These are phyloP conservation scores for Ganoderma resinaceum DNA, from an alignment of 1,284 basidiomycete genomes.

Conservation along the genomic window DNA sequence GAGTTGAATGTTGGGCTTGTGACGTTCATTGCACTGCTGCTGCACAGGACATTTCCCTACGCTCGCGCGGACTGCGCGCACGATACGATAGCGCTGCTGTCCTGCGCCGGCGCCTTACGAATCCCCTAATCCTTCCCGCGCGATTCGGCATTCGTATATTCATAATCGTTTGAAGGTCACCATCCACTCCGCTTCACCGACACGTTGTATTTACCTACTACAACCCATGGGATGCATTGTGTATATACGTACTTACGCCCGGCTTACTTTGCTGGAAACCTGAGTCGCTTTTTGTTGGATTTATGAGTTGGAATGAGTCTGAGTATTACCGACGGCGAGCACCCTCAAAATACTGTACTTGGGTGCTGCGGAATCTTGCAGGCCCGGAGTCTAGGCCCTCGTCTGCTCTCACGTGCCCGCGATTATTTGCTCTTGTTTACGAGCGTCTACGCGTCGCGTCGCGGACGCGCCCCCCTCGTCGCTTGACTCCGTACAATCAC, in stretches of 20 bases:
- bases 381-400: not conserved
- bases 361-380: no score
- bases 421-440: constrained; percentile 24
- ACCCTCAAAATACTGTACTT: no score
- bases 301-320: not conserved
- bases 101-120: not conserved
- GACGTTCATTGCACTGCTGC: constrained; percentile 8
- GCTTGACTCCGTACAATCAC: constrained; percentile 4
- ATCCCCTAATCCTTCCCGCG: constrained; percentile 22
- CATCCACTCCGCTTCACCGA: constrained; percentile 1
- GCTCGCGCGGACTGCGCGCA: not conserved
- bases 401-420: constrained; percentile 21
- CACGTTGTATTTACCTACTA: constrained; percentile 25
- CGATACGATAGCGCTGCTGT: not conserved
- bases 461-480: constrained; percentile 14
- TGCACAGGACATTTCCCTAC: constrained; percentile 10
- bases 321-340: no score
- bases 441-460: constrained; percentile 36
- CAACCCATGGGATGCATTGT: not conserved
- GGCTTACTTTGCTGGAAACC: not conserved
- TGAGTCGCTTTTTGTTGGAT: not conserved
- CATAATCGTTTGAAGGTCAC: constrained; percentile 25
- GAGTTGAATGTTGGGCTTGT: constrained; percentile 23
- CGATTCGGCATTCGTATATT: constrained; percentile 23
- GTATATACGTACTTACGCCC: constrained; percentile 1